Conservation (phyloP, 1,139 yeast genomes). For the Barnettozyma hawaiiensis region DNA sequence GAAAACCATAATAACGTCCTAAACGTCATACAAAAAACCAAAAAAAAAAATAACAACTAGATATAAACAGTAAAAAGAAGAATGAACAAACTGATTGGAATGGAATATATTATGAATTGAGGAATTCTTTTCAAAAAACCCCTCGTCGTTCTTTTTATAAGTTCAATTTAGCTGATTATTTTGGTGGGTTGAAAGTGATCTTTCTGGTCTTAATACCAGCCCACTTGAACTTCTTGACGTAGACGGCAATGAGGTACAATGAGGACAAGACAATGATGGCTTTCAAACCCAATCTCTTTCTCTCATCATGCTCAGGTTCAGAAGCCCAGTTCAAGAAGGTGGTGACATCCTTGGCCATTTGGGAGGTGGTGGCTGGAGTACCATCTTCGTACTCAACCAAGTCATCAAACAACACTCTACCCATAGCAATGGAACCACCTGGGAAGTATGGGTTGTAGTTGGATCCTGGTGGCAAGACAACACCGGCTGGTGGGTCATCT, state of each 20-base stretch:
- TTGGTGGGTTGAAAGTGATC: slow-evolving; percentile 89
- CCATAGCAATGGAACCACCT: slow-evolving; percentile 99
- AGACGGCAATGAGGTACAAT: slow-evolving; percentile 75
- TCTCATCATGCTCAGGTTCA: slow-evolving; percentile 98
- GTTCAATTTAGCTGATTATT: slow-evolving; percentile 31
- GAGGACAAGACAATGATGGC: slow-evolving; percentile 77
- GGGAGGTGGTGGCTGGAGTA: slow-evolving; percentile 96
- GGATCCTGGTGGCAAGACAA: slow-evolving; percentile 81
- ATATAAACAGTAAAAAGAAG: slow-evolving; percentile 3
- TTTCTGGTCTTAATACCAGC: slow-evolving; percentile 92
- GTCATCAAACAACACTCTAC: slow-evolving; percentile 94
- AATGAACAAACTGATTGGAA: slow-evolving; percentile 2
- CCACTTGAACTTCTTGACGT: slow-evolving; percentile 99
- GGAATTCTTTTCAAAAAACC: background rate
- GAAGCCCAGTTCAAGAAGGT: slow-evolving; percentile 97
- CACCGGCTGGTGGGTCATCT: slow-evolving; percentile 98
- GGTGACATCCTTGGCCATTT: slow-evolving; percentile 98
- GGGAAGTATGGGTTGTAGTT: slow-evolving; percentile 99
- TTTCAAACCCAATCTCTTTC: slow-evolving; percentile 96
- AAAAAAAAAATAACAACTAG: background rate
- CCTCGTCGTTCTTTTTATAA: slow-evolving; percentile 1
- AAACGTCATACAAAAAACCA: background rate
- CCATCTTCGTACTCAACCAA: slow-evolving; percentile 98
- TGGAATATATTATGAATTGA: slow-evolving; percentile 2
- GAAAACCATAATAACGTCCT: slow-evolving; percentile 4